Base-by-base conservation (phyloP, 2,329 filamentous ascomycete genomes). In the Biscogniauxia marginata region DNA sequence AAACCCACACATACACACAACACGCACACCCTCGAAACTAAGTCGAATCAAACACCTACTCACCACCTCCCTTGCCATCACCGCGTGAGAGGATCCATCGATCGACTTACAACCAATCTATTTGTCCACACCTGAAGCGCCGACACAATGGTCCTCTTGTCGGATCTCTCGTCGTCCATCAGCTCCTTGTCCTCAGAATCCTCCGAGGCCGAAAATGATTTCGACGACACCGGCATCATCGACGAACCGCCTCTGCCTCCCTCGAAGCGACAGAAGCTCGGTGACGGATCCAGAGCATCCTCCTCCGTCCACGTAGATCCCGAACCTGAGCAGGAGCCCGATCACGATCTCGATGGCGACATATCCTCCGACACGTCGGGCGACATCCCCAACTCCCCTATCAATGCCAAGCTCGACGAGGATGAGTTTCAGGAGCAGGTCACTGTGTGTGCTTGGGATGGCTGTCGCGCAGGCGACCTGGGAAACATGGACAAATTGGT, bases 291-390 rank as follows among this genome's bases (percentile, higher is more conserved):
- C 11, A 64, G 70, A 46, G 71, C 70, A 56, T 79, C 81, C 20
- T 83, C 80, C 2, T 80, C 80, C 9, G 71, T 79, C 30, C 79
- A 82, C 46, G 69, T 75, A 7, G 77, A 77, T 3, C 75, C 75
- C 11, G 75, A 80, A 51, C 72, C 81, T 57, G 73, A 85, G 72
- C 73, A 63, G 30, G 68, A 71, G 25, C 57, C 66, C 5, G 68
- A 70, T 19, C 63, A 65, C 49, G 65, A 70, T 64, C 75, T 84
- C 46, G 81, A 84, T 58, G 80, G 77, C 65, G 89, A 92, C 53
- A 87, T 98, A 58, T 96, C 92, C 7, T 91, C 90, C 52, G 95
- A 99, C 74, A 96, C 90, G 50, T 93, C 90, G 30, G 91, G 91
- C 72, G 92, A 91, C 55, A 85, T 93, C 49, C 90, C 90, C 22